Evolutionary conservation across 345 rosid species (phyloP), one percentile per base, ranked within the genome.

Genomic region (Firmiana major): DNA sequence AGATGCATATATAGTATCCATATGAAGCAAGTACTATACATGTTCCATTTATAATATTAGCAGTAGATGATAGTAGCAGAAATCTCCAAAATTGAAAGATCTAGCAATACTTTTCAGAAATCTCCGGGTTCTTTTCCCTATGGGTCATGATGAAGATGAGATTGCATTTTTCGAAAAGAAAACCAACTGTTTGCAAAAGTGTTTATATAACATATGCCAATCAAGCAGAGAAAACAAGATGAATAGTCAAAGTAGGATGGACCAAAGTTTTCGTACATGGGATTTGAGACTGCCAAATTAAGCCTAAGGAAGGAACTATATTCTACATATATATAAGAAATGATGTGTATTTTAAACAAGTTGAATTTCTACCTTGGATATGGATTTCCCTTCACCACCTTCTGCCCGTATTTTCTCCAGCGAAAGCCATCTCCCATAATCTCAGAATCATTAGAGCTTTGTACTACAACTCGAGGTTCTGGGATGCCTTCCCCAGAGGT

Each of bases 361-460:
- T 43, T 15, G 60, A 63, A 53, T 66, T 59, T 78, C 46, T 49
- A 92, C 97, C 97, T 92, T 26, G 99, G 99, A 87, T 89, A 88
- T n/a, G 92, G 88, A 76, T 92, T 97, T 79, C 98, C 98, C 85
- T 91, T 95, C 64, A 97, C 99, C 70, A 88, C 93, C 81, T 97
- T 97, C 82, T 94, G 98, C 75, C 99, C 99, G 15, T 97, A 97
- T 75, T 97, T 97, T 81, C 99, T 90, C 99, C 99, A 97, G 64
- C 94, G 93, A 82, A 97, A 97, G 43, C 99, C 98, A 74, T 97
- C 99, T 13, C 92, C 93, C 36, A 87, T 75, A 51, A 87, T 85
- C 75, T 94, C 97, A n/a, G 92, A 74, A 76, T 92, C 98, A 5
- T 84, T 83, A 13, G 94, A 86, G n/a, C 84, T 81, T 31, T 87